phyloP scores from a whole-genome alignment of 805 yeast genomes.

The Candida hispaniensis region DNA sequence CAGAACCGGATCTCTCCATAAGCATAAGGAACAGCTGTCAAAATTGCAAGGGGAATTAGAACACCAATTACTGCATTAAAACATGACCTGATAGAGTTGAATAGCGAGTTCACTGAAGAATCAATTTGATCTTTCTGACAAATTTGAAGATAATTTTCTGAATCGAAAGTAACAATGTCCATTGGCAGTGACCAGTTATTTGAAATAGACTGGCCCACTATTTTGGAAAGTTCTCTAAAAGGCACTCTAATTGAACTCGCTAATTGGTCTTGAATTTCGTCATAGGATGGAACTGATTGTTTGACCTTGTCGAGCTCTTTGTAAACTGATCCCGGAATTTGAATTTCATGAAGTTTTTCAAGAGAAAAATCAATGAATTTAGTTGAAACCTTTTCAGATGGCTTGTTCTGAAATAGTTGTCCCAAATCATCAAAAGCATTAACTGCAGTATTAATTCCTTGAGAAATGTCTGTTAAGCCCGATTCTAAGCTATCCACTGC shows the following conservation, averaged over 20 bases:
- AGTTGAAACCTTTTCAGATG: constrained; percentile 30
- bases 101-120: no score
- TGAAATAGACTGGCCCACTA: background rate
- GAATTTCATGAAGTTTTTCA: constrained; percentile 41
- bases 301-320: constrained; percentile 42
- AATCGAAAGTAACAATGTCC: no score
- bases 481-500: constrained; percentile 53
- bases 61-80: no score
- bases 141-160: no score
- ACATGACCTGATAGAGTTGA: no score
- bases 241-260: constrained; percentile 47
- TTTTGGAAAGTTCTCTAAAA: constrained; percentile 28
- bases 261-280: constrained; percentile 50
- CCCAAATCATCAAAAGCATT: constrained; percentile 43
- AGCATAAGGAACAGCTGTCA: no score
- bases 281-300: constrained; percentile 52
- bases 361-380: constrained; percentile 50
- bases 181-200: no score
- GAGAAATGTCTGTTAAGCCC: constrained; percentile 53
- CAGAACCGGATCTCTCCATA: no score
- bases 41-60: no score
- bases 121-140: no score
- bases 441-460: constrained; percentile 45
- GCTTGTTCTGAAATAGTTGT: constrained; percentile 40
- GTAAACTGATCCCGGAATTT: constrained; percentile 58